Evolutionary conservation across 768 basidiomycete species (phyloP), one percentile per base, ranked within the genome.

Genomic region (Daedalea quercina): DNA sequence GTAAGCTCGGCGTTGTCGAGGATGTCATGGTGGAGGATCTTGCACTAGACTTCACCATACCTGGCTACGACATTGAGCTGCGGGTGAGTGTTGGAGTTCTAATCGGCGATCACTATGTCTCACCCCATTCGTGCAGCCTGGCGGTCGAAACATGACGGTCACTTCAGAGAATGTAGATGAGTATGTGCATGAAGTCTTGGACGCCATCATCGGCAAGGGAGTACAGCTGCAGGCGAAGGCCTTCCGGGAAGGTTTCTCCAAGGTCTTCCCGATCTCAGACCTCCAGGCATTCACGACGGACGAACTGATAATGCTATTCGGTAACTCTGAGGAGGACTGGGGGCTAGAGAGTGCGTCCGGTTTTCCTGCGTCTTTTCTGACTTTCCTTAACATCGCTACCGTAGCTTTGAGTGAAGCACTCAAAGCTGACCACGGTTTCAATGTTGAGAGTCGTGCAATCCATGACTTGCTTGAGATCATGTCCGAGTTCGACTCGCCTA

Each of bases 251-350:
- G 95, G 93, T 1, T 95, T 95, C 69, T 93, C 91, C 1, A 92
- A 94, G 65, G 94, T 98, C 26, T 98, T 99, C 78, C 90, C 95
- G 3, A 84, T 98, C 44, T 73, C 77, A 24, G 94, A 99, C 63
- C 73, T 99, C 26, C 83, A 87, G 59, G 89, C 91, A 6, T 99
- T 99, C 71, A 87, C 94, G 34, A 80, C 91, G 3, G 91, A 96
- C 54, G 96, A 99, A 68, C 72, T 99, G n/a, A 88, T 89, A 15
- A 89, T 95, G 80, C 75, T 98, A 20, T 95, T 97, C 63, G 95
- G 95, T 17, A 94, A 94, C 61, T 83, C 88, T 9, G 92, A 97
- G n/a, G 96, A 99, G 64, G 96, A 99, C 65, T 99, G 96, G 96
- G 84, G 80, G 55, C 65, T 76, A 11, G 94, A 96, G 68, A 92